Evolutionary conservation across 441 rosid species (phyloP).

Genomic region (Croton laevigatus): DNA sequence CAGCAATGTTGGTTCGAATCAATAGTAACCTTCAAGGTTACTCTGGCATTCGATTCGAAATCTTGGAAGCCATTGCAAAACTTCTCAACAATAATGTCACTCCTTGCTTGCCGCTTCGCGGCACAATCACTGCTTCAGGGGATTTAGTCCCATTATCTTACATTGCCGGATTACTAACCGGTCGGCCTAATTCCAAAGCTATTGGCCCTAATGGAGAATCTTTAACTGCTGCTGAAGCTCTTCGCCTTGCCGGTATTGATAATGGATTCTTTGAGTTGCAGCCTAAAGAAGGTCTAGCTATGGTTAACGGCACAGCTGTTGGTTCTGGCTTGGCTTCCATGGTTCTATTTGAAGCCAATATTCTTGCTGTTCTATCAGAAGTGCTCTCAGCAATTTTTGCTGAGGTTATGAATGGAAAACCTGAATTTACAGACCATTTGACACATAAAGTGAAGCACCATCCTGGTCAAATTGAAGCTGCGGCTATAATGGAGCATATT

Average conservation of each 20-base stretch:
- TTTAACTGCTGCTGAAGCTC: constrained; percentile 39
- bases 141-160: constrained; percentile 63
- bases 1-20: constrained; percentile 65
- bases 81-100: constrained; percentile 55
- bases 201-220: constrained; percentile 49
- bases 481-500: constrained; percentile 64
- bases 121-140: constrained; percentile 62
- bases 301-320: constrained; percentile 56
- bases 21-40: constrained; percentile 65
- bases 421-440: constrained; percentile 60
- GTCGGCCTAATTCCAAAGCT: constrained; percentile 54
- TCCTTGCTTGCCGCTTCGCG: constrained; percentile 64
- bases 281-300: constrained; percentile 58
- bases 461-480: constrained; percentile 63
- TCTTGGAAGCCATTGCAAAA: constrained; percentile 57
- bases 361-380: constrained; percentile 42
- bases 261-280: constrained; percentile 56
- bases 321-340: constrained; percentile 57
- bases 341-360: constrained; percentile 48
- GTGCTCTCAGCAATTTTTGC: constrained; percentile 51
- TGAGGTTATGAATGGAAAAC: constrained; percentile 62
- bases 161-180: constrained; percentile 58
- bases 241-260: constrained; percentile 33
- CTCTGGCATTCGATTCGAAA: constrained; percentile 67
- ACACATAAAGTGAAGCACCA: constrained; percentile 64